These are phyloP conservation scores for Pseudocercospora eumusae DNA, from an alignment of 2,329 filamentous ascomycete species.

Conservation along the genomic window DNA sequence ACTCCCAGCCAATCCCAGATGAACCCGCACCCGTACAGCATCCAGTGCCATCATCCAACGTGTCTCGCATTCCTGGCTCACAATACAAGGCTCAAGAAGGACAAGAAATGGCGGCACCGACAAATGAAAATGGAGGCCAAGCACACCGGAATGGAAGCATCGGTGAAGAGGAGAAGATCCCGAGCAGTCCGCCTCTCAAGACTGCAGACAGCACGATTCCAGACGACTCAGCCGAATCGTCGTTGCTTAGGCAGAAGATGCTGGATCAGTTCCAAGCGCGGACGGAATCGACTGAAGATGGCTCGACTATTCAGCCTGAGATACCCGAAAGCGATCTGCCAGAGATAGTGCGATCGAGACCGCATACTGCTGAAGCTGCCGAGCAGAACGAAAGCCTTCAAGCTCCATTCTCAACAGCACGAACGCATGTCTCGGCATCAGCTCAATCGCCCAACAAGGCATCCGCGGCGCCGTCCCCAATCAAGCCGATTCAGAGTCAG, in stretches of 20 bases:
- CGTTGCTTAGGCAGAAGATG: constrained; percentile 18
- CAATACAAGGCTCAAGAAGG: constrained; percentile 39
- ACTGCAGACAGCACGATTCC: constrained; percentile 27
- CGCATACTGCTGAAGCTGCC: not conserved
- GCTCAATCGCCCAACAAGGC: constrained; percentile 30
- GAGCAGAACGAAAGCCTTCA: constrained; percentile 20
- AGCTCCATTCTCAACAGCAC: constrained; percentile 42
- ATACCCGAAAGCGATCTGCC: constrained; percentile 39
- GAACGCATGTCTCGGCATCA: constrained; percentile 41
- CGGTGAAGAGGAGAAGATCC: constrained; percentile 27
- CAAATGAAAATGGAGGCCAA: constrained; percentile 13
- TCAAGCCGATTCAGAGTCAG: constrained; percentile 30
- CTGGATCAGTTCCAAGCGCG: constrained; percentile 23
- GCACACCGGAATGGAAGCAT: constrained; percentile 14
- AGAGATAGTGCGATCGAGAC: constrained; percentile 6
- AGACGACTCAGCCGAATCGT: constrained; percentile 29
- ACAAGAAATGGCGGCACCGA: constrained; percentile 33
- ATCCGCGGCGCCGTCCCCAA: constrained; percentile 23
- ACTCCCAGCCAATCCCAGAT: constrained; percentile 46
- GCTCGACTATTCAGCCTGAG: constrained; percentile 18
- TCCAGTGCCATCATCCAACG: constrained; percentile 39
- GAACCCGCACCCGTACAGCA: constrained; percentile 20
- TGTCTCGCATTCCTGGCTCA: constrained; percentile 41
- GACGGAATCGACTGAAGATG: constrained; percentile 1
- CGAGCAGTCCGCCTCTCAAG: constrained; percentile 40